Evolutionary conservation across 805 yeast genomes (phyloP).

Genomic region (Kuraishia piskuri): DNA sequence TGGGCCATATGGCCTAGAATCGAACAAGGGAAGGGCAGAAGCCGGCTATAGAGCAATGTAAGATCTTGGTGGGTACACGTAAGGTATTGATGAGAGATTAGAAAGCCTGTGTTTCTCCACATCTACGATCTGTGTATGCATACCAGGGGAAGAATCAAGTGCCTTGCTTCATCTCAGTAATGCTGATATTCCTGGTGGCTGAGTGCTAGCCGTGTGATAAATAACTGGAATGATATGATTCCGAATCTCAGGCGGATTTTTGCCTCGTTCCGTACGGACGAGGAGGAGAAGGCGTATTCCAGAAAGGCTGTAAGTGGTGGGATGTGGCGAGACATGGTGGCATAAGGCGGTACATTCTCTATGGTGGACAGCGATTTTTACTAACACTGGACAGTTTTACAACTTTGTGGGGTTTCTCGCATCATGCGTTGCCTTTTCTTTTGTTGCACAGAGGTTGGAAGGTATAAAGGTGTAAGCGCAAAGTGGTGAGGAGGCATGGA

Average conservation of each 20-base stretch:
- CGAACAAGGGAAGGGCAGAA: not conserved
- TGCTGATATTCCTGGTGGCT: too few species aligned
- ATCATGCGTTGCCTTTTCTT: constrained; percentile 71
- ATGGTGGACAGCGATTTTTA: too few species aligned
- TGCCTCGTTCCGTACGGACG: constrained; percentile 77
- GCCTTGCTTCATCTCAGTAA: too few species aligned
- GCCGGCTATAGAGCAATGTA: not conserved
- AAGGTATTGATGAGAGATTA: too few species aligned
- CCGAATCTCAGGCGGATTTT: constrained; percentile 74
- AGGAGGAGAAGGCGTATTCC: constrained; percentile 72
- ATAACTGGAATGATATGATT: constrained; percentile 17
- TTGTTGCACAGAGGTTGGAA: constrained; percentile 55
- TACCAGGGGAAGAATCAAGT: too few species aligned
- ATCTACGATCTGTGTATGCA: too few species aligned
- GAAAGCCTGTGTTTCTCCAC: not conserved
- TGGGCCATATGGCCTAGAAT: not conserved
- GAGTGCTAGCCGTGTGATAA: not conserved
- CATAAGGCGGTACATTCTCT: too few species aligned
- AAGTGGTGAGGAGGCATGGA: too few species aligned
- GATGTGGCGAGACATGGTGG: too few species aligned
- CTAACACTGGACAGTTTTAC: constrained; percentile 34
- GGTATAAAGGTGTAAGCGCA: constrained; percentile 2
- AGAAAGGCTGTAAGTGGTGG: constrained; percentile 54
- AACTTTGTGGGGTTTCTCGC: constrained; percentile 75
- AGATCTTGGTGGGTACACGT: too few species aligned